A percentile compares a stretch with the other conserved stretches of the same genome.
Evolutionary conservation across 768 basidiomycete species (phyloP).

Genomic region (Sutorius australiensis): DNA sequence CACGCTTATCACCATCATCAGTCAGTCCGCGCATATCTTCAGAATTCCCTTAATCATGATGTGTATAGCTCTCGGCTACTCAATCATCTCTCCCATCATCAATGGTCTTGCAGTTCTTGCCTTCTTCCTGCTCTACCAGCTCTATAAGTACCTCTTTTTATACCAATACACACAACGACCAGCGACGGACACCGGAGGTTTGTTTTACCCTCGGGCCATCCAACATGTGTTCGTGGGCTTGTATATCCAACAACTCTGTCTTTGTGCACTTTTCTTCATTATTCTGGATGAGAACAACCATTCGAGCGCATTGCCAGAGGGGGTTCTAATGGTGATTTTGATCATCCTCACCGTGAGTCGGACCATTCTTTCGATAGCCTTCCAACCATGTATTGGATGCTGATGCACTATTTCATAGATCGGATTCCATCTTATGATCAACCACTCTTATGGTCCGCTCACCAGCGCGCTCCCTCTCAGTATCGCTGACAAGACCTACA

Average conservation of each 20-base stretch:
- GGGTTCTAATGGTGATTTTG: constrained; percentile 78
- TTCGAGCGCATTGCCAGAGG: constrained; percentile 65
- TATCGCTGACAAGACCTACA: constrained; percentile 66
- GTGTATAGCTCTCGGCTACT: constrained; percentile 65
- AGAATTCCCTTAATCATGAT: not conserved
- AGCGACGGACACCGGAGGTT: constrained; percentile 78
- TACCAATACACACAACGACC: constrained; percentile 72
- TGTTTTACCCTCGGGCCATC: constrained; percentile 94
- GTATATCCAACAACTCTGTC: constrained; percentile 85
- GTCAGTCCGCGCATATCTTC: constrained; percentile 38
- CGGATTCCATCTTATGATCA: constrained; percentile 70
- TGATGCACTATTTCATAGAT: constrained; percentile 30
- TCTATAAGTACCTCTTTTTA: constrained; percentile 86
- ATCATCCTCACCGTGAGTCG: constrained; percentile 73
- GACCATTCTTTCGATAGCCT: not conserved
- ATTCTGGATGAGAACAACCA: constrained; percentile 51
- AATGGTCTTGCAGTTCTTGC: constrained; percentile 81
- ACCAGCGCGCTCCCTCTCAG: constrained; percentile 70
- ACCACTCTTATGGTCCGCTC: constrained; percentile 78
- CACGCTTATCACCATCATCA: constrained; percentile 80
- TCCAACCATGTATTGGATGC: not conserved
- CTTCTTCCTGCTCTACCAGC: constrained; percentile 78
- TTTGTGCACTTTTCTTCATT: constrained; percentile 90
- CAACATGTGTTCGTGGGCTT: constrained; percentile 91
- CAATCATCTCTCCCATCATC: constrained; percentile 88